These are phyloP conservation scores for Cordia subcordata DNA, from an alignment of 257 asterid genomes.

Conservation along the genomic window DNA sequence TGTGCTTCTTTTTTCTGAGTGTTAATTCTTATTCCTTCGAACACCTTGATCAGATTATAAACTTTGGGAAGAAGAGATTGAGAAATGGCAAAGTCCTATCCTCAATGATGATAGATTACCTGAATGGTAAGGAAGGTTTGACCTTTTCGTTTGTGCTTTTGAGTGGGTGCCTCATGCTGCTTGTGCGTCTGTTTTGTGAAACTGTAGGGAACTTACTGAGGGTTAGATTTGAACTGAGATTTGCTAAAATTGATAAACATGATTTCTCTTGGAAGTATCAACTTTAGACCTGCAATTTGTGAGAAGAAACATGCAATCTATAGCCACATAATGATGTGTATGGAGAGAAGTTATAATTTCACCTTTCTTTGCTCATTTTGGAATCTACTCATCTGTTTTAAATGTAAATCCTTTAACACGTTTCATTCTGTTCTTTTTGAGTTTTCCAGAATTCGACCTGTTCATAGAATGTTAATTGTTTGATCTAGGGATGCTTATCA, in stretches of 20 bases:
- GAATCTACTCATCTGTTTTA: too few relatives aligned
- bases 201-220: too few relatives aligned
- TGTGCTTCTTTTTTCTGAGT: neutral
- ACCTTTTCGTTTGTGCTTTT: slow-evolving; percentile 3
- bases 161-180: too few relatives aligned
- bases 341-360: neutral
- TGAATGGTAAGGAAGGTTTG: slow-evolving; percentile 64
- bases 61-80: slow-evolving; percentile 98
- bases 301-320: too few relatives aligned
- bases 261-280: too few relatives aligned
- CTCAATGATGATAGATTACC: slow-evolving; percentile 79
- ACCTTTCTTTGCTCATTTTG: neutral
- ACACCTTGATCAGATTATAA: slow-evolving; percentile 57
- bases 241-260: too few relatives aligned
- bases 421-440: neutral
- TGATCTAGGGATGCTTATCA: too few relatives aligned
- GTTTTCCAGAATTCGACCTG: neutral
- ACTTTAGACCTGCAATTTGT: too few relatives aligned
- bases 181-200: too few relatives aligned
- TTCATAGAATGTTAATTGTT: too few relatives aligned
- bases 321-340: neutral
- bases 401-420: neutral
- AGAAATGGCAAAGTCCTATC: slow-evolving; percentile 94
- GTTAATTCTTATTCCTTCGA: neutral
- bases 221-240: too few relatives aligned